These are phyloP conservation scores for Aspergillus haitiensis DNA, from an alignment of 495 filamentous ascomycete genomes.

Conservation along the genomic window DNA sequence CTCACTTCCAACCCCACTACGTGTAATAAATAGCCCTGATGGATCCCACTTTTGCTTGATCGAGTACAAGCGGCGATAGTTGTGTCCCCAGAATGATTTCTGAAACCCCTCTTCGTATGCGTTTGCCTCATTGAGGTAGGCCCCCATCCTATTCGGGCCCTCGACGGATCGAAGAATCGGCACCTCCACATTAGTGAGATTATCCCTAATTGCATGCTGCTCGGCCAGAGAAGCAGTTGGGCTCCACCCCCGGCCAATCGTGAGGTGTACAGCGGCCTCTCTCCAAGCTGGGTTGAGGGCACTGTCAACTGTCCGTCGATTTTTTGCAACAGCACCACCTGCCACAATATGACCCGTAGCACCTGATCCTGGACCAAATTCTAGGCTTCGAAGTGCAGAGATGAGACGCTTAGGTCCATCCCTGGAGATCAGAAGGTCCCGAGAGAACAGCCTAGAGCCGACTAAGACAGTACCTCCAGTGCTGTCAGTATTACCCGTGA, in stretches of 20 bases:
- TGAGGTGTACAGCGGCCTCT: slow-evolving; percentile 31
- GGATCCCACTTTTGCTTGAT: slow-evolving; percentile 45
- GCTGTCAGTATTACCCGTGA: slow-evolving; percentile 24
- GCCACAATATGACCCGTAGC: slow-evolving; percentile 34
- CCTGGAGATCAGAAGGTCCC: slow-evolving; percentile 28
- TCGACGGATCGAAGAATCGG: slow-evolving; percentile 44
- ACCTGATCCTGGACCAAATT: slow-evolving; percentile 11
- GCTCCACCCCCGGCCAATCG: slow-evolving; percentile 18
- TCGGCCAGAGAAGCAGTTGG: slow-evolving; percentile 26
- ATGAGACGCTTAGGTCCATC: slow-evolving; percentile 30
- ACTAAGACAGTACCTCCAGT: slow-evolving; percentile 23
- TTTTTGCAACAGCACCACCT: slow-evolving; percentile 33
- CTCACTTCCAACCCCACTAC: slow-evolving; percentile 35
- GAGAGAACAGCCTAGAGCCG: slow-evolving; percentile 35
- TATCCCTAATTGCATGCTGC: slow-evolving; percentile 35
- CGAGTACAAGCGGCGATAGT: slow-evolving; percentile 43
- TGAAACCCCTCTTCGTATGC: slow-evolving; percentile 48
- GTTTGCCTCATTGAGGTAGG: slow-evolving; percentile 55
- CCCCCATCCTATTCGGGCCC: slow-evolving; percentile 35
- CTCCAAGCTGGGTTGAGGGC: slow-evolving; percentile 44
- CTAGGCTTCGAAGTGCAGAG: slow-evolving; percentile 25
- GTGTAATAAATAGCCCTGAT: slow-evolving; percentile 29
- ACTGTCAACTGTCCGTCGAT: slow-evolving; percentile 30
- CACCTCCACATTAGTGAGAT: slow-evolving; percentile 41
- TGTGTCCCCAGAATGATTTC: slow-evolving; percentile 50